Conservation (phyloP, 2,329 filamentous ascomycete species). For the Dothideomycetes sp. region DNA sequence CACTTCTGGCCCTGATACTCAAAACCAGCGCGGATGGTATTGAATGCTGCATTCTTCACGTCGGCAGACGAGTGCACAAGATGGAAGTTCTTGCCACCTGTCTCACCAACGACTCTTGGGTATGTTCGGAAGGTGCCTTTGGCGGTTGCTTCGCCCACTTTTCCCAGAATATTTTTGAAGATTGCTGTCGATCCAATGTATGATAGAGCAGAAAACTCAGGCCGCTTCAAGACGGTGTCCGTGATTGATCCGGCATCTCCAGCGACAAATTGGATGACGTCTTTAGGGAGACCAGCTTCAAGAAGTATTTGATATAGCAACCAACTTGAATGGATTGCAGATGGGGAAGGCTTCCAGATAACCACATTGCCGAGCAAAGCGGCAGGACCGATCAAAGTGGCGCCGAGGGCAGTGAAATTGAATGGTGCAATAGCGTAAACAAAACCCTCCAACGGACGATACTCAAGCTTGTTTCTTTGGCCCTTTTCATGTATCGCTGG, state of each 20-base stretch:
- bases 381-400: conserved; percentile 25
- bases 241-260: conserved; percentile 28
- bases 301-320: conserved; percentile 29
- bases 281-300: conserved; percentile 28
- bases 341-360: conserved; percentile 30
- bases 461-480: conserved; percentile 20
- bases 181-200: conserved; percentile 30
- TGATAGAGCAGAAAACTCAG: conserved; percentile 27
- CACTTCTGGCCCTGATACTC: conserved; percentile 44
- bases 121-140: conserved; percentile 24
- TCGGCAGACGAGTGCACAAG: conserved; percentile 38
- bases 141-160: conserved; percentile 20
- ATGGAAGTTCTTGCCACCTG: conserved; percentile 44
- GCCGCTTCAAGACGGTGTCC: conserved; percentile 21
- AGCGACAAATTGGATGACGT: conserved; percentile 29
- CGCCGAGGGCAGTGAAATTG: conserved; percentile 33
- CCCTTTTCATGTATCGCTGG: conserved; percentile 18
- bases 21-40: conserved; percentile 38
- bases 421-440: conserved; percentile 32
- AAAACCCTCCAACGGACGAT: conserved; percentile 30
- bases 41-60: conserved; percentile 33
- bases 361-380: conserved; percentile 31
- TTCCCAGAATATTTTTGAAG: conserved; percentile 23
- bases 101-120: conserved; percentile 40
- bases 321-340: conserved; percentile 23